Evolutionary conservation across 306 rosid species (phyloP).

Genomic region (Inga laurina): DNA sequence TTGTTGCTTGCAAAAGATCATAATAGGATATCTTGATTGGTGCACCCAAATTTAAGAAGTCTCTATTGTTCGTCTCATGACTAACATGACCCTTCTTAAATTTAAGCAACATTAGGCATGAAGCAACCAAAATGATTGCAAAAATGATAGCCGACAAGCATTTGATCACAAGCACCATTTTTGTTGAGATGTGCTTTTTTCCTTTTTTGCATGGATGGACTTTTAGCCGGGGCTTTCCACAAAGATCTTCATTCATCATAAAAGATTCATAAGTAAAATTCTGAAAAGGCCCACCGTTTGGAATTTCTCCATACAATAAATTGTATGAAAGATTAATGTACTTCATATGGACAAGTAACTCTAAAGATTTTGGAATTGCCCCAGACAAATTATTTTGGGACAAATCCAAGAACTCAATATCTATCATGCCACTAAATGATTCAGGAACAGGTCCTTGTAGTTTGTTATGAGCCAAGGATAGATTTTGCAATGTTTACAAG

Average conservation of each 20-base stretch:
- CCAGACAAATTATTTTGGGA: not conserved
- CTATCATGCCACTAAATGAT: not conserved
- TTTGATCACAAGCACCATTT: not conserved
- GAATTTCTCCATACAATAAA: not conserved
- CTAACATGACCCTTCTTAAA: not conserved
- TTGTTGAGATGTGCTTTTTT: not conserved
- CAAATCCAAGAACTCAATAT: not conserved
- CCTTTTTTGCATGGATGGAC: not conserved
- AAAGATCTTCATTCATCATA: not conserved
- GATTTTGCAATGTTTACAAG: not conserved
- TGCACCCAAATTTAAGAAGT: not conserved
- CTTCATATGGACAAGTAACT: not conserved
- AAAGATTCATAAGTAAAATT: not conserved
- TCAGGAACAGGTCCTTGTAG: not conserved
- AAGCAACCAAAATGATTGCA: not conserved
- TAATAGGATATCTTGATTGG: not conserved
- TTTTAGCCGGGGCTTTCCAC: not conserved
- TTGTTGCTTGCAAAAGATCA: not conserved
- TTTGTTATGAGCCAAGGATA: slow-evolving; percentile 6
- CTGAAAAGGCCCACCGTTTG: not conserved
- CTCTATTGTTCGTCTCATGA: not conserved
- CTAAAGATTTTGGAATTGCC: not conserved
- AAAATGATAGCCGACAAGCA: not conserved
- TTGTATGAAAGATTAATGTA: not conserved
- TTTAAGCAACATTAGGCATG: not conserved